A percentile compares a stretch with the other conserved stretches of the same genome.
These are phyloP conservation scores for Fusarium cicatricum DNA, from an alignment of 2,329 filamentous ascomycete genomes.

Conservation along the genomic window DNA sequence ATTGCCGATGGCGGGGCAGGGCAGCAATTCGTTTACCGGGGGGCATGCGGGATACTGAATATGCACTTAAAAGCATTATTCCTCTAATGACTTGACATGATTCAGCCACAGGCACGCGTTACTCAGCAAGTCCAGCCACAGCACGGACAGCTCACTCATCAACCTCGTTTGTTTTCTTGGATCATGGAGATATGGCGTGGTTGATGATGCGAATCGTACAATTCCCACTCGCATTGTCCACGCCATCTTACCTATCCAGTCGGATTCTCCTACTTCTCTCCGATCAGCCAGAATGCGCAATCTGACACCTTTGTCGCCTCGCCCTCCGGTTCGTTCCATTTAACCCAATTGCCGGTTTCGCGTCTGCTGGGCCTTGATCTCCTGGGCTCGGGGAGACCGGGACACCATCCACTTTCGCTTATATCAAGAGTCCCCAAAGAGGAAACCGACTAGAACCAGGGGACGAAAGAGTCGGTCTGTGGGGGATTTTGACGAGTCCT, in stretches of 20 bases:
- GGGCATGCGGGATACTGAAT: background rate
- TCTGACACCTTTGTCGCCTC: background rate
- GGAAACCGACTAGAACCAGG: conserved; percentile 15
- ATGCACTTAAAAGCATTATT: conserved; percentile 6
- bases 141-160: background rate
- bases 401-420: conserved; percentile 8
- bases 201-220: conserved; percentile 32
- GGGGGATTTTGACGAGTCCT: background rate
- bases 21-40: conserved; percentile 13
- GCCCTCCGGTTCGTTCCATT: conserved; percentile 20
- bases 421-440: conserved; percentile 5
- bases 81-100: background rate
- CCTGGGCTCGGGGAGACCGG: conserved; percentile 25
- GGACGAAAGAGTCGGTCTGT: conserved; percentile 1
- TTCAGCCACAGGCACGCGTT: background rate
- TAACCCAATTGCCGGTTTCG: conserved; percentile 6
- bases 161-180: conserved; percentile 12
- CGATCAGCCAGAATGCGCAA: background rate
- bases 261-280: conserved; percentile 9
- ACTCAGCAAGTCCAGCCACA: conserved; percentile 1
- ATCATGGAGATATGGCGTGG: conserved; percentile 34
- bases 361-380: conserved; percentile 8
- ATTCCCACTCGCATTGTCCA: conserved; percentile 22
- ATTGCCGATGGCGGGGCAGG: conserved; percentile 31
- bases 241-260: conserved; percentile 20